A percentile compares a stretch with the other conserved stretches of the same genome.
These are phyloP conservation scores for Melastoma candidum DNA, from an alignment of 441 rosid species.

Conservation along the genomic window DNA sequence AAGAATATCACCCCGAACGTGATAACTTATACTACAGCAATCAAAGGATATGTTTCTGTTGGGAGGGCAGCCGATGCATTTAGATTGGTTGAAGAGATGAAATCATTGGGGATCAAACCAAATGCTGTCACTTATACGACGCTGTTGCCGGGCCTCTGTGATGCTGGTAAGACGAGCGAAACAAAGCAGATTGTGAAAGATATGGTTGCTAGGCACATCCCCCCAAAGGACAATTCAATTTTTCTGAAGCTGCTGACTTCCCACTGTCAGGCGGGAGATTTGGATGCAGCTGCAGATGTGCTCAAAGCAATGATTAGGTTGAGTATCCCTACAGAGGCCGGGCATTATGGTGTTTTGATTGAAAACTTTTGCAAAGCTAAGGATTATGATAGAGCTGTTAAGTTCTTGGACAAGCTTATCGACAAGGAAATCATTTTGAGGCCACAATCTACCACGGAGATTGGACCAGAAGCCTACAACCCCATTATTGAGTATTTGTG, in stretches of 20 bases:
- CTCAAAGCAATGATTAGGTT: conserved; percentile 69
- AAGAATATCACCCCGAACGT: conserved; percentile 56
- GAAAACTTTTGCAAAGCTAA: conserved; percentile 67
- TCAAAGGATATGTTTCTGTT: conserved; percentile 63
- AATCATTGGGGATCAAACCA: conserved; percentile 46
- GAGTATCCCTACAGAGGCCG: conserved; percentile 72
- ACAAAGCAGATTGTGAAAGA: conserved; percentile 49
- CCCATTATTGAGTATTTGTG: conserved; percentile 65
- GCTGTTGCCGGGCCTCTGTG: conserved; percentile 78
- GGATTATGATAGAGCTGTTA: conserved; percentile 56
- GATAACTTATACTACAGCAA: conserved; percentile 78
- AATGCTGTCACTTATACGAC: conserved; percentile 63
- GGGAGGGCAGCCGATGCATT: conserved; percentile 51
- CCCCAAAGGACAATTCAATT: conserved; percentile 66
- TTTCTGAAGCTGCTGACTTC: conserved; percentile 52
- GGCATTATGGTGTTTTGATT: conserved; percentile 73
- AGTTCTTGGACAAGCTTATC: conserved; percentile 61
- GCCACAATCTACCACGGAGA: conserved; percentile 54
- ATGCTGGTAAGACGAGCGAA: conserved; percentile 53
- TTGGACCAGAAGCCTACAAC: conserved; percentile 66
- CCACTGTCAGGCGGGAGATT: conserved; percentile 56
- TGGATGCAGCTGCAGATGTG: conserved; percentile 68
- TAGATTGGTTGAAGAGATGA: conserved; percentile 75
- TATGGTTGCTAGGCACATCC: conserved; percentile 51
- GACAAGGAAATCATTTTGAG: conserved; percentile 68